phyloP scores from a whole-genome alignment of 768 basidiomycete species.

The Suillus fuscotomentosus region DNA sequence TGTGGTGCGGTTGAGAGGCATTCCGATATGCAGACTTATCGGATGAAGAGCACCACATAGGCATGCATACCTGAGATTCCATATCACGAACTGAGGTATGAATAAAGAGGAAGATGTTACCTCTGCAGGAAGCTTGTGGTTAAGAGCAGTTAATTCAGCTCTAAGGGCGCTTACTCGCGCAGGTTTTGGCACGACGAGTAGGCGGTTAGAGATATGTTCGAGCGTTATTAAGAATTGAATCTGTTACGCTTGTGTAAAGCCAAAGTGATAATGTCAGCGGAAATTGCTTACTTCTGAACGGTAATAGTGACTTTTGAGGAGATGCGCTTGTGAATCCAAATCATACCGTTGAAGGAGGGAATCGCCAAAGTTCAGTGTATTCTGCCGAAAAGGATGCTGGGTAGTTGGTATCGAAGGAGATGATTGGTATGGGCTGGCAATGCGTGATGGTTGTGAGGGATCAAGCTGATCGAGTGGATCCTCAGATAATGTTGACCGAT shows the following conservation, averaged over 20 bases:
- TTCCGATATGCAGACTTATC: conserved; percentile 42
- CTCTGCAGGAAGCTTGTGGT: conserved; percentile 96
- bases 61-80: conserved; percentile 71
- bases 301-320: conserved; percentile 85
- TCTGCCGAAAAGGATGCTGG: conserved; percentile 44
- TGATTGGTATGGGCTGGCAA: conserved; percentile 60
- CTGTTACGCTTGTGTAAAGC: conserved; percentile 36
- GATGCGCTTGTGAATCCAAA: conserved; percentile 59
- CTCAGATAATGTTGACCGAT: conserved; percentile 58
- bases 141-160: conserved; percentile 92
- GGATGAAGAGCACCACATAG: conserved; percentile 82
- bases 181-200: conserved; percentile 89
- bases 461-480: conserved; percentile 77
- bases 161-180: conserved; percentile 95
- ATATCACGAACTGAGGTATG: conserved; percentile 6
- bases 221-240: conserved; percentile 84
- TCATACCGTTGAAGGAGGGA: conserved; percentile 68
- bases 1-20: conserved; percentile 73
- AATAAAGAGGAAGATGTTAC: conserved; percentile 39
- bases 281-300: conserved; percentile 67
- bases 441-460: conserved; percentile 30
- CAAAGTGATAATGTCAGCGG: neutral
- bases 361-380: conserved; percentile 47
- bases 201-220: conserved; percentile 89
- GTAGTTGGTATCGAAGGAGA: conserved; percentile 63